Evolutionary conservation across 2,329 filamentous ascomycete genomes (phyloP), one percentile per base, ranked within the genome.

Genomic region (Diaporthe destruens): DNA sequence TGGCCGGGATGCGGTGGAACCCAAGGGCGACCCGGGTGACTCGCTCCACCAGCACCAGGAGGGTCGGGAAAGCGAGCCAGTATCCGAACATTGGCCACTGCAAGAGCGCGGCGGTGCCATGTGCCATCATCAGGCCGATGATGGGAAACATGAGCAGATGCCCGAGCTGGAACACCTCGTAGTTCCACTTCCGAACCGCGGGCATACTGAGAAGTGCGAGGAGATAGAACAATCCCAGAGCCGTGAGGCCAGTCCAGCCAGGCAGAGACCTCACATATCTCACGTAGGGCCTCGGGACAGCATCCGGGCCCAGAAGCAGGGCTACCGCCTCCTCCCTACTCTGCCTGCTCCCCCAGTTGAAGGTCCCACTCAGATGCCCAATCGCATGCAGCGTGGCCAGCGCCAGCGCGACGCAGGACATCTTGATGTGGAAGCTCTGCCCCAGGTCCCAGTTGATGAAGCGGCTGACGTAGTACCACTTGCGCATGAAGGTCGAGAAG

Each of bases 91-190:
- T 89, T 1, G 88, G 86, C 78, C 80, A 85, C 74, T 89, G 87
- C 0, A 90, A 77, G 0, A 90, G 78, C 3, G 78, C 82, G 0
- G 82, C 81, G 0, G 87, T 86, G 0, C 88, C 88, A 75, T 90
- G 88, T 0, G 86, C 87, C 77, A 85, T 86, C 76, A 89, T 82
- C 0, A 90, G 80, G 0, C 85, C 87, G 36, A 90, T 85, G 25
- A 90, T 86, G 11, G 87, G 88, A 54, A 86, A 90, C 86, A 90
- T 89, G 49, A 90, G 83, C 8, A 90, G 74, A 74, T 90, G 88
- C 0, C 85, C 86, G 0, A 89, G 80, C 75, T 90, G 88, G 74
- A 90, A 90, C 25, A 89, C 75, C 75, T 90, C 86, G 68, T 89
- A 89, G 74, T 83, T 87, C 82, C 84, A 84, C 18, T 80, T 84